A percentile compares a stretch with the other conserved stretches of the same genome.
Evolutionary conservation across 2,329 filamentous ascomycete species (phyloP).

Genomic region (Stagonosporopsis tanaceti): DNA sequence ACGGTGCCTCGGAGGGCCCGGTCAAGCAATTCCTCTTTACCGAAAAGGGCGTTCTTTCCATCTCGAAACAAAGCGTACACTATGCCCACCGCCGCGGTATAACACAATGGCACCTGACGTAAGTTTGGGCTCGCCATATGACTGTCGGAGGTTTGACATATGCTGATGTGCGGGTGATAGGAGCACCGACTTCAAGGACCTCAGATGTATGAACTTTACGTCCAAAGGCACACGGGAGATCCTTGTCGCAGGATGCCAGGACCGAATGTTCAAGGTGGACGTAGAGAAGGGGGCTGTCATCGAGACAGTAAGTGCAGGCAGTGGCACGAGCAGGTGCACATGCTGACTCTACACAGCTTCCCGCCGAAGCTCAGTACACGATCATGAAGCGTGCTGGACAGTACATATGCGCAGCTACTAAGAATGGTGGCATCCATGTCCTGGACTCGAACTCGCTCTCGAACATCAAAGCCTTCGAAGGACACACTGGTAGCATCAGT

Average conservation of each 20-base stretch:
- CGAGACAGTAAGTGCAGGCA: constrained; percentile 47
- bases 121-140: constrained; percentile 43
- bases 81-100: constrained; percentile 84
- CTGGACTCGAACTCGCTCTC: constrained; percentile 81
- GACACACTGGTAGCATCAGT: constrained; percentile 86
- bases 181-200: constrained; percentile 79
- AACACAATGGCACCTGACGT: constrained; percentile 88
- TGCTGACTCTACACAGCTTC: constrained; percentile 60
- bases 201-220: constrained; percentile 95
- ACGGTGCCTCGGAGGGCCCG: constrained; percentile 73
- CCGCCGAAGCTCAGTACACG: constrained; percentile 79
- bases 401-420: constrained; percentile 91
- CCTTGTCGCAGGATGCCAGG: constrained; percentile 85
- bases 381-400: constrained; percentile 88
- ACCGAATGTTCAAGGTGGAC: constrained; percentile 80
- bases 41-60: constrained; percentile 86
- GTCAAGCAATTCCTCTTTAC: constrained; percentile 91
- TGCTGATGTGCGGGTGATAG: constrained; percentile 53
- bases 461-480: constrained; percentile 86
- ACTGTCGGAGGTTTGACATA: background rate
- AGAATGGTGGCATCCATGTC: constrained; percentile 82
- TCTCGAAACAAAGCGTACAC: constrained; percentile 85
- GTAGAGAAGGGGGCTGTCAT: constrained; percentile 62
- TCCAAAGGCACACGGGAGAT: constrained; percentile 84
- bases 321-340: background rate